phyloP scores from a whole-genome alignment of 768 basidiomycete species.

The Boletus tomentosulus region DNA sequence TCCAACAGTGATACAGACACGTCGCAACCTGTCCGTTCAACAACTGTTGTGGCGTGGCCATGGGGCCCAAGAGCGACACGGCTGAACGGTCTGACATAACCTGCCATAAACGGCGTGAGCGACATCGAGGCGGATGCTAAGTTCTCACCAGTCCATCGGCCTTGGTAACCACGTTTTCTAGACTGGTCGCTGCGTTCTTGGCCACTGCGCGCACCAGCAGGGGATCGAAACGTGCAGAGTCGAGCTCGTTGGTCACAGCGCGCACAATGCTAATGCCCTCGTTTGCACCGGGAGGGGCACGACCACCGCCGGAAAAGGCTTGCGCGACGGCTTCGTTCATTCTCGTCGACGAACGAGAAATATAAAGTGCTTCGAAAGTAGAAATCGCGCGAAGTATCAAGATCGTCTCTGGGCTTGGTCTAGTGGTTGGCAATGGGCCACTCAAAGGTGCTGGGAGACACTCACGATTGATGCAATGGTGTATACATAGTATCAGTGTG shows the following conservation, averaged over 20 bases:
- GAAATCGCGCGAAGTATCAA: conserved; percentile 80
- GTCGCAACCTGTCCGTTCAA: conserved; percentile 76
- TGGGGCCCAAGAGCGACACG: conserved; percentile 66
- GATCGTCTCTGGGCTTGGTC: conserved; percentile 81
- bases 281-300: conserved; percentile 63
- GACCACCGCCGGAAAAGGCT: conserved; percentile 68
- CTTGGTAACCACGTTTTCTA: conserved; percentile 66
- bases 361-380: conserved; percentile 83
- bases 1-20: conserved; percentile 43
- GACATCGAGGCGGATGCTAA: not conserved
- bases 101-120: conserved; percentile 34
- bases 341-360: conserved; percentile 76
- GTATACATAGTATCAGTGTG: conserved; percentile 94
- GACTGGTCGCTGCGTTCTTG: conserved; percentile 58
- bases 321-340: conserved; percentile 79
- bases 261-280: conserved; percentile 80
- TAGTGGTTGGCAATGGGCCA: not conserved
- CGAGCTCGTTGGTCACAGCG: conserved; percentile 79
- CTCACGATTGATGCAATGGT: conserved; percentile 76
- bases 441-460: conserved; percentile 1
- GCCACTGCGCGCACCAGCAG: conserved; percentile 77
- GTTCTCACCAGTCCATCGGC: conserved; percentile 64
- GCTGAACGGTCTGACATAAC: conserved; percentile 69
- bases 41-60: conserved; percentile 73
- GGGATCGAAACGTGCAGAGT: conserved; percentile 57